Evolutionary conservation across 2,329 filamentous ascomycete genomes (phyloP).

Genomic region (Neocatenulostroma microsporum): DNA sequence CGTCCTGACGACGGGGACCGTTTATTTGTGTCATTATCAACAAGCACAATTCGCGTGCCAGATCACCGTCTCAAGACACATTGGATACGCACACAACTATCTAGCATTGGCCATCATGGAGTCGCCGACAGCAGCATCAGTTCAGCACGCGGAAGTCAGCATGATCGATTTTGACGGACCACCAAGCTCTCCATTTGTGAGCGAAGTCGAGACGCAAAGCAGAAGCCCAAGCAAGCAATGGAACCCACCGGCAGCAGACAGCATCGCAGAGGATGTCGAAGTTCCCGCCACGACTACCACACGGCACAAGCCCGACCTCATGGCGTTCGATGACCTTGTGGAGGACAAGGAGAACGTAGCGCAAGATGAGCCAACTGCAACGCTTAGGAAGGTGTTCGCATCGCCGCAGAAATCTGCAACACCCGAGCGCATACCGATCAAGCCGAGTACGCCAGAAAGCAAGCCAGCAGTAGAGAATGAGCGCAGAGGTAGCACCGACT

Average conservation of each 20-base stretch:
- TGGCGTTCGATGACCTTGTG: conserved; percentile 9
- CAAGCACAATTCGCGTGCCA: too few relatives aligned
- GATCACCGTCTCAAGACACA: too few relatives aligned
- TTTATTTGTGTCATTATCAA: too few relatives aligned
- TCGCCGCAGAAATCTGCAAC: conserved; percentile 19
- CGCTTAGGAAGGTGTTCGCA: conserved; percentile 16
- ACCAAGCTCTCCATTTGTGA: conserved; percentile 44
- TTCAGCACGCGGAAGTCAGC: conserved; percentile 17
- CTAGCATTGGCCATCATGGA: too few relatives aligned
- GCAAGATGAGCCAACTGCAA: conserved; percentile 13
- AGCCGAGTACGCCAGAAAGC: conserved; percentile 9
- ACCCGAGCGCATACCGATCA: conserved; percentile 15
- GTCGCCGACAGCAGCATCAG: too few relatives aligned
- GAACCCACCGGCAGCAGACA: conserved; percentile 12
- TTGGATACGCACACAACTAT: too few relatives aligned
- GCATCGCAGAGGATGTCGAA: conserved; percentile 11
- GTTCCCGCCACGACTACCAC: too few relatives aligned
- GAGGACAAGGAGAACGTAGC: conserved; percentile 29
- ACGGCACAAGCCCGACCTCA: too few relatives aligned
- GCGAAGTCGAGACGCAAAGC: conserved; percentile 33
- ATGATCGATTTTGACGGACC: conserved; percentile 28
- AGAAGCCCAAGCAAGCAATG: conserved; percentile 26
- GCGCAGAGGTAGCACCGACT: conserved; percentile 20
- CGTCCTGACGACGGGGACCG: too few relatives aligned
- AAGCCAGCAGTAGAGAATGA: conserved; percentile 9